Conservation (phyloP, 805 yeast genomes). For the Cyberlindnera mycetangii region DNA sequence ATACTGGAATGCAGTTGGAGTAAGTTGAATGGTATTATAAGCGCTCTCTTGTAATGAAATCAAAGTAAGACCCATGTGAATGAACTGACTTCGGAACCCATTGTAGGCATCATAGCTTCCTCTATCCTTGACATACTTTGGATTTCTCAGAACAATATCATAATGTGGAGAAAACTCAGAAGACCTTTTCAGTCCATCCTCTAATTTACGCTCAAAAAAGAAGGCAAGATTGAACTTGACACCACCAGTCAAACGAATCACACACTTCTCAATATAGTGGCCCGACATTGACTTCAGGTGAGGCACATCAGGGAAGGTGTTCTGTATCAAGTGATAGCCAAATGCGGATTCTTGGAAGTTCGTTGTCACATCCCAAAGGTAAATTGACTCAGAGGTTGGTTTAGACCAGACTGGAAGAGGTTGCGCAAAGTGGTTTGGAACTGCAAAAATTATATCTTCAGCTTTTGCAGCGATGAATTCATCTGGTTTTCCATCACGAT, state of each 20-base stretch:
- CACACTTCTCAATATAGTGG: slow-evolving; percentile 46
- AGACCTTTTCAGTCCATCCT: slow-evolving; percentile 36
- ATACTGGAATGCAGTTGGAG: slow-evolving; percentile 64
- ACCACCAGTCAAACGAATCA: slow-evolving; percentile 58
- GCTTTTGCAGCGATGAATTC: slow-evolving; percentile 65
- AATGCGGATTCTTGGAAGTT: slow-evolving; percentile 43
- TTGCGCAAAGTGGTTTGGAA: slow-evolving; percentile 68
- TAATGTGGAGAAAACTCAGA: slow-evolving; percentile 56
- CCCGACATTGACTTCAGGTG: slow-evolving; percentile 26
- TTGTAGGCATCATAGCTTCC: slow-evolving; percentile 71
- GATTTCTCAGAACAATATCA: slow-evolving; percentile 54
- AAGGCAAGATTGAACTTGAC: slow-evolving; percentile 57
- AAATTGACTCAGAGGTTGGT: slow-evolving; percentile 40
- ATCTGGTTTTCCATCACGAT: slow-evolving; percentile 64
- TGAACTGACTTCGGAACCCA: slow-evolving; percentile 77
- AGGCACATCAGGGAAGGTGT: slow-evolving; percentile 17
- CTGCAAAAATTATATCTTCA: slow-evolving; percentile 59
- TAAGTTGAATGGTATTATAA: slow-evolving; percentile 72
- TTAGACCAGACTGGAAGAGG: slow-evolving; percentile 59
- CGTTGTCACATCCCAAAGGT: slow-evolving; percentile 42
- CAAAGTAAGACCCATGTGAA: slow-evolving; percentile 67
- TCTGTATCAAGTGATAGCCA: slow-evolving; percentile 43
- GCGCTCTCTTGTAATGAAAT: slow-evolving; percentile 38
- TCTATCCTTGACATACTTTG: slow-evolving; percentile 44
- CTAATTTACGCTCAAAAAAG: slow-evolving; percentile 45